phyloP scores from a whole-genome alignment of 106 monocot genomes.

The Gastrodia elata region DNA sequence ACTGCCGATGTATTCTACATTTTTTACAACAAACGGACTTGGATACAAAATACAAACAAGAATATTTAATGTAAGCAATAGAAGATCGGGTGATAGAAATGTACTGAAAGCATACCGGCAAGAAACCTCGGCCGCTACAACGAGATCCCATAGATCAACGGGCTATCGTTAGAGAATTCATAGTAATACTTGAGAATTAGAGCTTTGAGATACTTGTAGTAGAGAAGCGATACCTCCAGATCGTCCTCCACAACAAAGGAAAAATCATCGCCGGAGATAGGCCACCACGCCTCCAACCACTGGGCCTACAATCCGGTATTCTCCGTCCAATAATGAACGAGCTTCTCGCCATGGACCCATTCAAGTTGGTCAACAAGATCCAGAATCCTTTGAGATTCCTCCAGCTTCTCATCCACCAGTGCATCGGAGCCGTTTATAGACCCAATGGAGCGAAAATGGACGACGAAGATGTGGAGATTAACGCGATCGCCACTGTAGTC shows the following conservation, averaged over 20 bases:
- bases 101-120: slow-evolving; percentile 49
- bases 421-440: slow-evolving; percentile 22
- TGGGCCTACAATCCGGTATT: slow-evolving; percentile 88
- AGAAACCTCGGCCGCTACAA: slow-evolving; percentile 96
- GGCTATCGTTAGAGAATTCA: slow-evolving; percentile 48
- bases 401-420: slow-evolving; percentile 23
- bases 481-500: slow-evolving; percentile 64
- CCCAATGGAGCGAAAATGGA: slow-evolving; percentile 34
- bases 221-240: slow-evolving; percentile 78
- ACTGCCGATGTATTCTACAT: no score
- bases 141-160: slow-evolving; percentile 63
- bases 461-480: slow-evolving; percentile 66
- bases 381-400: slow-evolving; percentile 36
- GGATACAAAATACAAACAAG: background rate
- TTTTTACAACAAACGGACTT: background rate
- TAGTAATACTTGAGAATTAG: slow-evolving; percentile 76
- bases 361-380: slow-evolving; percentile 44
- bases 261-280: slow-evolving; percentile 65
- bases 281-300: slow-evolving; percentile 99
- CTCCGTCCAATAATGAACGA: slow-evolving; percentile 53
- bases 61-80: background rate
- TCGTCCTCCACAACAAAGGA: slow-evolving; percentile 93
- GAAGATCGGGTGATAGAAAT: no score
- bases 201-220: slow-evolving; percentile 56
- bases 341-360: slow-evolving; percentile 68